These are phyloP conservation scores for Myriosclerotinia duriaeana DNA, from an alignment of 2,329 filamentous ascomycete species.

Conservation along the genomic window DNA sequence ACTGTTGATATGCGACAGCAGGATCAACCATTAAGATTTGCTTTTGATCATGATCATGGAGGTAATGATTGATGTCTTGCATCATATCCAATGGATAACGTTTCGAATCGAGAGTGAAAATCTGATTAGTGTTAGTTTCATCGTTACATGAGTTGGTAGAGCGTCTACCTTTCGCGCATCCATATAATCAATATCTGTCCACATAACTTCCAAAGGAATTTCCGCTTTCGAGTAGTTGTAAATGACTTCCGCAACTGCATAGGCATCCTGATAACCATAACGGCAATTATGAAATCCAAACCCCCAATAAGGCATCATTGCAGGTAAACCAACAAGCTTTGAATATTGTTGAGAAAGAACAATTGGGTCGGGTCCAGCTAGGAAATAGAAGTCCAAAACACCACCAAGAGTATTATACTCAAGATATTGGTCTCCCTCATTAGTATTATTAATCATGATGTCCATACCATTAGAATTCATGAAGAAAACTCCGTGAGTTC, in stretches of 20 bases:
- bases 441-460: slow-evolving; percentile 66
- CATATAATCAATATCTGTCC: slow-evolving; percentile 66
- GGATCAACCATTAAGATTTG: slow-evolving; percentile 81
- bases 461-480: slow-evolving; percentile 77
- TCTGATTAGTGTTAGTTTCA: slow-evolving; percentile 26
- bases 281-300: slow-evolving; percentile 64
- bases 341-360: slow-evolving; percentile 61
- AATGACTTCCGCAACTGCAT: slow-evolving; percentile 64
- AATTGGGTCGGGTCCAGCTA: slow-evolving; percentile 58
- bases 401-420: slow-evolving; percentile 80
- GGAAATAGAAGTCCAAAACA: slow-evolving; percentile 69
- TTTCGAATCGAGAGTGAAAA: slow-evolving; percentile 65
- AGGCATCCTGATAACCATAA: slow-evolving; percentile 63
- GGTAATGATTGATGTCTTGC: slow-evolving; percentile 62
- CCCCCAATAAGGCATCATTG: slow-evolving; percentile 64
- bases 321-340: slow-evolving; percentile 54
- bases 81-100: slow-evolving; percentile 62
- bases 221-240: slow-evolving; percentile 64
- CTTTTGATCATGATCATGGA: slow-evolving; percentile 66
- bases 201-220: slow-evolving; percentile 70
- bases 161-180: slow-evolving; percentile 46
- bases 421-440: slow-evolving; percentile 58
- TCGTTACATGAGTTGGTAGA: background rate
- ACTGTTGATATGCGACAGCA: slow-evolving; percentile 54
- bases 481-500: slow-evolving; percentile 66